phyloP scores from a whole-genome alignment of 257 asterid species.

The Jaltomata sinuosa region DNA sequence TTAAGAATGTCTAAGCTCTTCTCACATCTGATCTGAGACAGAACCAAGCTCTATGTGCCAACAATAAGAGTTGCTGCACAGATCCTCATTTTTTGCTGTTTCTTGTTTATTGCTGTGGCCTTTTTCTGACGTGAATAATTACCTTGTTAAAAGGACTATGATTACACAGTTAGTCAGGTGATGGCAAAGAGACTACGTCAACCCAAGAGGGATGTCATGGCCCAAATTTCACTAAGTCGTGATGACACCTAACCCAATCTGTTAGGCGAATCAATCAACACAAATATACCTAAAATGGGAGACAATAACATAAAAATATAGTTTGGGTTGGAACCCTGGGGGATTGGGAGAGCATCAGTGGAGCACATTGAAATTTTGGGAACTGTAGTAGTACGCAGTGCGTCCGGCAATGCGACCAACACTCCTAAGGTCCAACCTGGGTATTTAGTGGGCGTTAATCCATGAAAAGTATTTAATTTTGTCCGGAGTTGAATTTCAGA shows the following conservation, averaged over 20 bases:
- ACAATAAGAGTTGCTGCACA: neutral
- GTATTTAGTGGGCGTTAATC: too few relatives aligned
- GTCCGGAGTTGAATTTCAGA: too few relatives aligned
- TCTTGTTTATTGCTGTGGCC: neutral
- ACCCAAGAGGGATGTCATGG: neutral
- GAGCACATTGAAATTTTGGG: too few relatives aligned
- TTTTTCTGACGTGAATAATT: neutral
- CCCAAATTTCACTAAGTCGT: neutral
- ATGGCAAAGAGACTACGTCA: neutral
- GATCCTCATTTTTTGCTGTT: neutral
- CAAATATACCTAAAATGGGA: neutral
- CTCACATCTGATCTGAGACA: neutral
- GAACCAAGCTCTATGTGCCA: neutral
- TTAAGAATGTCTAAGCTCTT: neutral
- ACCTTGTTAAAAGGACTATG: neutral
- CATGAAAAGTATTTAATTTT: too few relatives aligned
- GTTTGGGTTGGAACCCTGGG: neutral
- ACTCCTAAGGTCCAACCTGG: neutral
- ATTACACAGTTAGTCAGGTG: neutral
- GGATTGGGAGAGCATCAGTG: neutral
- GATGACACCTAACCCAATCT: neutral
- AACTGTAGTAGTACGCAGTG: neutral
- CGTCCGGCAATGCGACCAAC: neutral
- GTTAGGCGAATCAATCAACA: neutral
- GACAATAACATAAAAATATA: neutral